phyloP scores from a whole-genome alignment of 768 basidiomycete species.

The Amanita rubescens region DNA sequence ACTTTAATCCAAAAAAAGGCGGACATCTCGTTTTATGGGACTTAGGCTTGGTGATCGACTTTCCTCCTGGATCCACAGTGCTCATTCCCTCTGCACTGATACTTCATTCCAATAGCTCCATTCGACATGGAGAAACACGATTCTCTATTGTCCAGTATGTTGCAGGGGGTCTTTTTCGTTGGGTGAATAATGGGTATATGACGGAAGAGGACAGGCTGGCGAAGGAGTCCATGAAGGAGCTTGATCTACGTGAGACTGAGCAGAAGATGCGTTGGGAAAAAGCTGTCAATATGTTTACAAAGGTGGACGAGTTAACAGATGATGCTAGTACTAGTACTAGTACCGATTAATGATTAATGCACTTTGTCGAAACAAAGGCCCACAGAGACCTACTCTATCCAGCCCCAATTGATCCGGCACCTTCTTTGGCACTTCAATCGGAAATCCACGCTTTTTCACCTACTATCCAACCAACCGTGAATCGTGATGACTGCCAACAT shows the following conservation, averaged over 20 bases:
- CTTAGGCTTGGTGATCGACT: not conserved
- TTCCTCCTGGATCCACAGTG: not conserved
- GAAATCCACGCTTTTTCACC: too few species aligned
- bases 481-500: too few species aligned
- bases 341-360: not conserved
- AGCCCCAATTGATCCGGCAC: too few species aligned
- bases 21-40: not conserved
- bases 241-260: too few species aligned
- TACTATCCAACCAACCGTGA: too few species aligned
- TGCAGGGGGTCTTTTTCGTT: not conserved
- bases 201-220: not conserved
- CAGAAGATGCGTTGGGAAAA: too few species aligned
- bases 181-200: not conserved
- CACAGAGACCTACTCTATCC: too few species aligned
- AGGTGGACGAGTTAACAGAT: too few species aligned
- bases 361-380: too few species aligned
- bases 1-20: not conserved
- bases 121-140: not conserved
- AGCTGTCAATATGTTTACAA: too few species aligned
- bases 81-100: slow-evolving; percentile 3
- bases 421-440: too few species aligned
- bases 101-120: not conserved
- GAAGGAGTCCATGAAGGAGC: not conserved
- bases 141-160: not conserved
- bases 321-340: too few species aligned